Evolutionary conservation across 805 yeast genomes (phyloP).

Genomic region (Pichia nanzhaoensis): DNA sequence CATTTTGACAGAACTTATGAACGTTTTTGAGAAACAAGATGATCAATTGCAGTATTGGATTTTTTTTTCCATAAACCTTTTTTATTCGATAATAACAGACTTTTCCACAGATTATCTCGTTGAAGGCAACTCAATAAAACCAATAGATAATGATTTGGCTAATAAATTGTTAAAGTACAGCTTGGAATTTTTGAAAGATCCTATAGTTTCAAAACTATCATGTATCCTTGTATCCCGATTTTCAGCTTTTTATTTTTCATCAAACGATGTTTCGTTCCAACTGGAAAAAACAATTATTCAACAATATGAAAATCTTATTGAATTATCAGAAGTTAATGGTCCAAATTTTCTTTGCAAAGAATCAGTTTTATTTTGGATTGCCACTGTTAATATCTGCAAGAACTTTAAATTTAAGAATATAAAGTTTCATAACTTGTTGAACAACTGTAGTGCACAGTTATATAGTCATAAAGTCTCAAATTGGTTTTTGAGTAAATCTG

Average conservation of each 20-base stretch:
- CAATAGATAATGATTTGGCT: not conserved
- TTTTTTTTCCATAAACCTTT: not conserved
- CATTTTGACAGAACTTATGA: slow-evolving; percentile 12
- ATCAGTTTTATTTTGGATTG: slow-evolving; percentile 50
- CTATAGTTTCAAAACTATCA: slow-evolving; percentile 24
- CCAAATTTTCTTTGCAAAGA: slow-evolving; percentile 44
- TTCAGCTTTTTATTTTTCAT: slow-evolving; percentile 6
- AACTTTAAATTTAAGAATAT: slow-evolving; percentile 27
- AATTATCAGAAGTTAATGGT: slow-evolving; percentile 54
- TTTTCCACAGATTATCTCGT: too few relatives aligned
- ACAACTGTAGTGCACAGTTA: slow-evolving; percentile 12
- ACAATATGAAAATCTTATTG: slow-evolving; percentile 44
- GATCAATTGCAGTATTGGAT: slow-evolving; percentile 22
- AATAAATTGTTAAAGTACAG: slow-evolving; percentile 18
- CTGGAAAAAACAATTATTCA: slow-evolving; percentile 38
- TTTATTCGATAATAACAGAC: not conserved
- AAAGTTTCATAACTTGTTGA: slow-evolving; percentile 18
- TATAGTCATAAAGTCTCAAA: slow-evolving; percentile 30
- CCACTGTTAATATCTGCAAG: slow-evolving; percentile 33
- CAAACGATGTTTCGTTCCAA: not conserved
- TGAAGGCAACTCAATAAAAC: too few relatives aligned
- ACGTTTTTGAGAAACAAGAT: slow-evolving; percentile 19
- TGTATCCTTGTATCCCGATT: slow-evolving; percentile 27
- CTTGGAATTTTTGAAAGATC: slow-evolving; percentile 33
- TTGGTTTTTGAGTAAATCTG: slow-evolving; percentile 35